A percentile compares a stretch with the other conserved stretches of the same genome.
phyloP scores from a whole-genome alignment of 495 filamentous ascomycete genomes.

The Terfezia claveryi region DNA sequence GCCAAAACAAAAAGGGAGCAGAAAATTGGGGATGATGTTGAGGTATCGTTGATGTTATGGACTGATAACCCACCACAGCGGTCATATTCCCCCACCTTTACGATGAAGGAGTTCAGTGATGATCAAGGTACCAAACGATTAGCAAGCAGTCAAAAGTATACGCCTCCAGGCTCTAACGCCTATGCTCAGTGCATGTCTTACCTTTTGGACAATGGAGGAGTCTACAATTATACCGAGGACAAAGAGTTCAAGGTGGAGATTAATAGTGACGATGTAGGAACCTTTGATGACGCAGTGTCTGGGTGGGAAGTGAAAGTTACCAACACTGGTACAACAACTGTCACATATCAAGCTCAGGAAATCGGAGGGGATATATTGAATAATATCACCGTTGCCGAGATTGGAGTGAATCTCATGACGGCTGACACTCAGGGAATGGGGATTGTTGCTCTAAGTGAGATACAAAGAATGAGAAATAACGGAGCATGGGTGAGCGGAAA shows the following conservation, averaged over 20 bases:
- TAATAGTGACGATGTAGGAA: conserved; percentile 1
- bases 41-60: conserved; percentile 19
- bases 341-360: background rate
- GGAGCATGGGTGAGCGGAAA: conserved; percentile 5
- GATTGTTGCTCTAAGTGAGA: conserved; percentile 9
- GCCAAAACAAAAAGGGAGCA: conserved; percentile 4
- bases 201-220: conserved; percentile 7
- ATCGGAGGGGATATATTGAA: background rate
- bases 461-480: conserved; percentile 5
- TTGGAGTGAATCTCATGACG: conserved; percentile 8
- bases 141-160: background rate
- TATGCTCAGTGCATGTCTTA: background rate
- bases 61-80: conserved; percentile 9
- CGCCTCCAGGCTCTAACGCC: conserved; percentile 3
- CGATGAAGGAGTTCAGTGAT: conserved; percentile 2
- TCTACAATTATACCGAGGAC: conserved; percentile 13
- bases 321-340: background rate
- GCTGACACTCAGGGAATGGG: conserved; percentile 10
- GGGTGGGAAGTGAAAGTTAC: background rate
- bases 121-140: background rate
- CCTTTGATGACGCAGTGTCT: conserved; percentile 1
- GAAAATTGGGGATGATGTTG: conserved; percentile 7
- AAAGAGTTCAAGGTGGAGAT: conserved; percentile 2
- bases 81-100: conserved; percentile 14
- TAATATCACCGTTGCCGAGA: background rate